Conservation (phyloP, 768 basidiomycete genomes). For the Trametes maxima region DNA sequence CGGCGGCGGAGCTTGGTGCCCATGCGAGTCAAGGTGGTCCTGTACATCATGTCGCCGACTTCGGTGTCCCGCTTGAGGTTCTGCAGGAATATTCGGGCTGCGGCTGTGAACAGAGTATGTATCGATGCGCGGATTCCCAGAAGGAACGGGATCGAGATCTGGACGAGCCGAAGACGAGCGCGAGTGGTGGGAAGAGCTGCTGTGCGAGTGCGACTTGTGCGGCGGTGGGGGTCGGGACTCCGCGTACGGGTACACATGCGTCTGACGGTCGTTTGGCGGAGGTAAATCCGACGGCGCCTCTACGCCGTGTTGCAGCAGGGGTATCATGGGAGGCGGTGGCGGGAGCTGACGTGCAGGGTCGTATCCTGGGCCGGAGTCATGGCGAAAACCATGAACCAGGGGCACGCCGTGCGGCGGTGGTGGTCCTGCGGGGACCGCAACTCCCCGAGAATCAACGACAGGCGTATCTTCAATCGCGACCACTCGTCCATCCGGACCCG, state of each 20-base stretch:
- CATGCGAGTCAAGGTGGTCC: conserved; percentile 40
- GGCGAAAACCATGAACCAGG: conserved; percentile 29
- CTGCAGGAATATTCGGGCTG: conserved; percentile 27
- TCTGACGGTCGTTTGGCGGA: conserved; percentile 25
- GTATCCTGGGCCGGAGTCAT: conserved; percentile 30
- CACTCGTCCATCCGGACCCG: conserved; percentile 52
- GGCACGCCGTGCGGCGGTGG: conserved; percentile 30
- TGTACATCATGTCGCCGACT: conserved; percentile 52
- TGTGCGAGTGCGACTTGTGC: conserved; percentile 49
- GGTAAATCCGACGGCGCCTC: conserved; percentile 24
- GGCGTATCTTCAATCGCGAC: conserved; percentile 53
- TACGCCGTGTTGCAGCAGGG: conserved; percentile 23
- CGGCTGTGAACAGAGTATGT: conserved; percentile 31
- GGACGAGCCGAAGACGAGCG: conserved; percentile 41
- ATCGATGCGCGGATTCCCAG: conserved; percentile 24
- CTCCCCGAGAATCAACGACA: conserved; percentile 25
- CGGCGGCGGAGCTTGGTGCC: conserved; percentile 30
- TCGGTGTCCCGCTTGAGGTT: conserved; percentile 38
- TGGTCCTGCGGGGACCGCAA: conserved; percentile 17
- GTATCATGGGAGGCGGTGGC: conserved; percentile 31
- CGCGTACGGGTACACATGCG: conserved; percentile 18
- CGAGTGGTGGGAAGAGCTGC: conserved; percentile 53
- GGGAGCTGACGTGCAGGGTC: conserved; percentile 31
- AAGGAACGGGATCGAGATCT: conserved; percentile 26
- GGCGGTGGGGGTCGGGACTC: conserved; percentile 36